Evolutionary conservation across 1,284 basidiomycete species (phyloP), one percentile per base, ranked within the genome.

Genomic region (Sanguinoderma infundibulare): DNA sequence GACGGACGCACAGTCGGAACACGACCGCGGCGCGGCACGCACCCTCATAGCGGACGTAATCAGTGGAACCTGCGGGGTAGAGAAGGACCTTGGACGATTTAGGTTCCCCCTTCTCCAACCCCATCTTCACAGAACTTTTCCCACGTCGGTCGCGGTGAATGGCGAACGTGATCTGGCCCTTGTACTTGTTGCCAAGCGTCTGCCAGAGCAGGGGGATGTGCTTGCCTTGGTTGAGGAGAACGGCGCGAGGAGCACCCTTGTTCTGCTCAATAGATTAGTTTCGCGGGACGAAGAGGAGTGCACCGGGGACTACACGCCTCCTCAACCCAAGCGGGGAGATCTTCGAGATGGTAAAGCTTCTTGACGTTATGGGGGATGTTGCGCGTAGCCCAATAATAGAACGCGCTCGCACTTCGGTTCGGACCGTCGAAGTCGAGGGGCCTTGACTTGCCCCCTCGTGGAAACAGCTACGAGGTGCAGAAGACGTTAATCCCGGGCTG

Each of bases 181-280:
- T 74, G 73, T 90, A 91, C 65, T 89, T 90, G 72, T 93, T 92
- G 12, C 84, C 88, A 38, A 96, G 83, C 5, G 92, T 89, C 71
- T 92, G 89, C 94, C 94, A 96, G 54, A 96, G 78, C 32, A 96
- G 79, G 1, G 94, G 94, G 5, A 94, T 86, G 51, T 89, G 90
- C 64, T 88, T 91, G 65, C 83, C 89, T 77, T 84, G 90, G 69
- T 86, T 94, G 70, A 89, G 79, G 15, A 97, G 85, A 15, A 97
- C 77, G 0, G 87, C 87, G 42, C 91, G 91, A 10, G 86, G 84
- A 62, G 85, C 76, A 39, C 81, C 77, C 30, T 73, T 67, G 66
- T 85, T 81, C 87, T 90, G 65, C 28, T 34, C 14, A 32, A 38
- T 14, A 26, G 20, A 54, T 15, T 10, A 36, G 6, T 14, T 15